These are phyloP conservation scores for Stephania japonica DNA, from an alignment of 164 flowering plant genomes.

Conservation along the genomic window DNA sequence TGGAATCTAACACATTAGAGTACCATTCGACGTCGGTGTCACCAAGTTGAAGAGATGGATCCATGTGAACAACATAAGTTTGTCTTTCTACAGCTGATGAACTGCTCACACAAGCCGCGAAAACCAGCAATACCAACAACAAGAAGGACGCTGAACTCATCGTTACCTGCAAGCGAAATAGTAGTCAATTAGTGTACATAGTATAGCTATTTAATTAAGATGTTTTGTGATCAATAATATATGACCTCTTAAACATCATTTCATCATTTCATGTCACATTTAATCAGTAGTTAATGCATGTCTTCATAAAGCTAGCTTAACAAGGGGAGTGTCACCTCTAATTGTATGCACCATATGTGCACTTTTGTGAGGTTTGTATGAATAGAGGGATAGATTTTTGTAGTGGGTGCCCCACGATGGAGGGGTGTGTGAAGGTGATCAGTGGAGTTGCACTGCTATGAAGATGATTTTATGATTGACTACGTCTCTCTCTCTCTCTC, in stretches of 20 bases:
- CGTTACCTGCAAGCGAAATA: slow-evolving; percentile 5
- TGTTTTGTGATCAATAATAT: not conserved
- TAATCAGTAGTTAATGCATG: not conserved
- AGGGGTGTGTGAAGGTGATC: not conserved
- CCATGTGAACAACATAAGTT: slow-evolving; percentile 66
- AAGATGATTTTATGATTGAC: not conserved
- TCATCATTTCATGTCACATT: not conserved
- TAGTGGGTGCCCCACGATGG: not conserved
- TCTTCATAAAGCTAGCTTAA: not conserved
- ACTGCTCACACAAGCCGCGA: slow-evolving; percentile 22
- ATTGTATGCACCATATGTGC: not conserved
- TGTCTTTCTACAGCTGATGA: slow-evolving; percentile 26
- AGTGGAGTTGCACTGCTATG: not conserved
- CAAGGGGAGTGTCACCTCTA: not conserved
- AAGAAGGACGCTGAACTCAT: not conserved
- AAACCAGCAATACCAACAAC: slow-evolving; percentile 17
- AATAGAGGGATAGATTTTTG: not conserved
- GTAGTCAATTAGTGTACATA: not conserved
- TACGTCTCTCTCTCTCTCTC: not conserved
- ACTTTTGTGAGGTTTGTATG: not conserved
- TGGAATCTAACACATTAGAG: slow-evolving; percentile 34
- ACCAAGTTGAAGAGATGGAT: not conserved
- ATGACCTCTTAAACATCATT: not conserved
- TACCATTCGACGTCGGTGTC: slow-evolving; percentile 20
- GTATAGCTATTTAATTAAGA: not conserved